Percentiles rank a stretch among this genome's conserved stretches.
These are phyloP conservation scores for Phytophthora pisi DNA, from an alignment of 352 stramenopile species.

Conservation along the genomic window DNA sequence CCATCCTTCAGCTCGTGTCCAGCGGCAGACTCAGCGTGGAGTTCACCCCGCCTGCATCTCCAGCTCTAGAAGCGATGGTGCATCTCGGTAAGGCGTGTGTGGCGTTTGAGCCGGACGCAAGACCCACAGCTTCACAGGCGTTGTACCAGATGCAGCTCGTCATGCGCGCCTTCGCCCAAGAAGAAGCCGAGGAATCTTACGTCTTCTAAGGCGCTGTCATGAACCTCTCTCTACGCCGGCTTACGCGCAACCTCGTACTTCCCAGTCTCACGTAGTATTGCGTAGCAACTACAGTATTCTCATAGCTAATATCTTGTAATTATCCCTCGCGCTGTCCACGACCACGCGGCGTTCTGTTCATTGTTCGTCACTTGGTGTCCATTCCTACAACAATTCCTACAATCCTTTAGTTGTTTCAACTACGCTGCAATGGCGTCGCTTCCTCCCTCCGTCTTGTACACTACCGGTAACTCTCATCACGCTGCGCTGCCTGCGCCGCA, in stretches of 20 bases:
- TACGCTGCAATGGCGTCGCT: constrained; percentile 19
- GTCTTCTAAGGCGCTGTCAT: constrained; percentile 21
- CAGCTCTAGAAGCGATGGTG: constrained; percentile 37
- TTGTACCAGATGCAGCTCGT: constrained; percentile 61
- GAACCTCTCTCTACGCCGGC: neutral
- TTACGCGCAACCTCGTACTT: constrained; percentile 2
- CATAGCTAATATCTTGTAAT: constrained; percentile 36
- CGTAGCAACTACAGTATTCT: constrained; percentile 12
- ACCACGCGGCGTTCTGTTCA: neutral
- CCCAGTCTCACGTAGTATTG: constrained; percentile 1
- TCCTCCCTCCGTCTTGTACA: constrained; percentile 6
- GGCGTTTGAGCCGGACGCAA: constrained; percentile 51
- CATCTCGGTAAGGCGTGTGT: constrained; percentile 49
- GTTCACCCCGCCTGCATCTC: constrained; percentile 36
- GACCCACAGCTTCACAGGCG: constrained; percentile 58
- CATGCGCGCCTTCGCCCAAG: constrained; percentile 38
- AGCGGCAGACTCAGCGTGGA: constrained; percentile 31
- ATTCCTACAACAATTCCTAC: constrained; percentile 17
- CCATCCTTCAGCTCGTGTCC: constrained; percentile 42
- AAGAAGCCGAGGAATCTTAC: constrained; percentile 39
- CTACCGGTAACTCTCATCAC: constrained; percentile 4
- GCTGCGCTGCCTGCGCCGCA: constrained; percentile 18
- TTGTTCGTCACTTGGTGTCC: neutral
- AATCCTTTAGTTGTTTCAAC: constrained; percentile 22
- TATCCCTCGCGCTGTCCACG: constrained; percentile 19